Conservation (phyloP, 371 early-diverging fungal genomes). For the Saksenaea vasiformis region DNA sequence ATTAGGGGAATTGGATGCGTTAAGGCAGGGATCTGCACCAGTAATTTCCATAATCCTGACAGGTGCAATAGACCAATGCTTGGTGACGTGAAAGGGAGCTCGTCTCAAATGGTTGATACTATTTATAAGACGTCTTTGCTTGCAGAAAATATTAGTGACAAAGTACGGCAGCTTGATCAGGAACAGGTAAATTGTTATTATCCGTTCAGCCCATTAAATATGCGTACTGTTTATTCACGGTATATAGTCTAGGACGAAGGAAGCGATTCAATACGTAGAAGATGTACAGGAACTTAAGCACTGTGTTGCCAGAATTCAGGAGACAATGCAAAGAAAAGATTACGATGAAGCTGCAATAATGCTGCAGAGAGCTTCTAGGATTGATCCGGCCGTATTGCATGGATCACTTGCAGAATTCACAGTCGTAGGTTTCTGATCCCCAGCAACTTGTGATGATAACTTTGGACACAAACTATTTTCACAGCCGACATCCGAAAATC, state of each 20-base stretch:
- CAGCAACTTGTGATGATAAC: neutral
- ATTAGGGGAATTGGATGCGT: slow-evolving; percentile 38
- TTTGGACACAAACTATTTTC: neutral
- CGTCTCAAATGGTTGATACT: slow-evolving; percentile 57
- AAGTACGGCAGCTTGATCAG: slow-evolving; percentile 80
- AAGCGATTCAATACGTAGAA: slow-evolving; percentile 69
- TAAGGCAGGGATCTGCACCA: slow-evolving; percentile 42
- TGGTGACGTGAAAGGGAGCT: slow-evolving; percentile 48
- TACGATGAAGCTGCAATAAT: slow-evolving; percentile 77
- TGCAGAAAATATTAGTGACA: slow-evolving; percentile 80
- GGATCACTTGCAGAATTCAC: slow-evolving; percentile 74
- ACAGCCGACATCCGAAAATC: slow-evolving; percentile 62
- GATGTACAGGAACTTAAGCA: slow-evolving; percentile 77
- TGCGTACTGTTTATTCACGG: neutral
- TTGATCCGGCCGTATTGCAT: slow-evolving; percentile 67
- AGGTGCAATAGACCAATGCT: slow-evolving; percentile 60
- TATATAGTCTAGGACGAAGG: slow-evolving; percentile 65
- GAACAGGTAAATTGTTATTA: slow-evolving; percentile 56
- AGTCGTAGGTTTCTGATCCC: slow-evolving; percentile 29
- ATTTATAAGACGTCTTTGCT: slow-evolving; percentile 70
- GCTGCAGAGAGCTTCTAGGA: slow-evolving; percentile 66
- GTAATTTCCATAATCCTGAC: neutral
- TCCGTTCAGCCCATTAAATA: neutral
- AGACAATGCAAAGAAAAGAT: slow-evolving; percentile 70
- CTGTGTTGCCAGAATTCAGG: slow-evolving; percentile 72